Percentiles rank a stretch among this genome's conserved stretches.
phyloP scores from a whole-genome alignment of 495 filamentous ascomycete species.

The Pyronema omphalodes region DNA sequence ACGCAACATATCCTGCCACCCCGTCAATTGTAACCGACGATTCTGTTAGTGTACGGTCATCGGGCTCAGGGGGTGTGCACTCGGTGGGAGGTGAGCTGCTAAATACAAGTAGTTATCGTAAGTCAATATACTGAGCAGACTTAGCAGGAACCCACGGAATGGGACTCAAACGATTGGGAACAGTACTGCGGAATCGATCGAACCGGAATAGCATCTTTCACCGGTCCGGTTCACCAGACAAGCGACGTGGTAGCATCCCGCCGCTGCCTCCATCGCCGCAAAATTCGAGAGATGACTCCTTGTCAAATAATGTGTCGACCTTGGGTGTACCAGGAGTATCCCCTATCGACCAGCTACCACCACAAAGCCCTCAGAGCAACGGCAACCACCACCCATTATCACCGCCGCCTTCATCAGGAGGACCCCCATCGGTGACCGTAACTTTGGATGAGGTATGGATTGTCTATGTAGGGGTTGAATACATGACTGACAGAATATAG shows the following conservation, averaged over 20 bases:
- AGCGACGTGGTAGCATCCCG: slow-evolving; percentile 9
- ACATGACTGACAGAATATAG: slow-evolving; percentile 13
- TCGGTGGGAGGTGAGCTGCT: slow-evolving; percentile 27
- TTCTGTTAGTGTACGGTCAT: slow-evolving; percentile 25
- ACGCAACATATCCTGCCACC: slow-evolving; percentile 25
- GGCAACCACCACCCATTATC: background rate
- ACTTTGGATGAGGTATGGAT: slow-evolving; percentile 16
- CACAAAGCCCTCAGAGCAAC: background rate
- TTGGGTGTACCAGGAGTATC: background rate
- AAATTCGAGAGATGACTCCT: background rate
- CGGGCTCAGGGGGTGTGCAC: slow-evolving; percentile 24
- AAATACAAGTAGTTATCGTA: background rate
- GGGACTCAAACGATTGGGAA: slow-evolving; percentile 22
- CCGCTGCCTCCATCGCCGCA: slow-evolving; percentile 6
- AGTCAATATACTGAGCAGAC: slow-evolving; percentile 9
- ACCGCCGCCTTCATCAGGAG: background rate
- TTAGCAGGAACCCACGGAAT: slow-evolving; percentile 7
- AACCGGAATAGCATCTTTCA: slow-evolving; percentile 23
- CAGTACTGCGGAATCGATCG: slow-evolving; percentile 18
- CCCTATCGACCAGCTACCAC: background rate
- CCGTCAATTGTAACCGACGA: slow-evolving; percentile 26
- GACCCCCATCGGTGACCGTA: slow-evolving; percentile 16
- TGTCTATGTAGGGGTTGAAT: background rate
- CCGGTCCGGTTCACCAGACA: slow-evolving; percentile 19
- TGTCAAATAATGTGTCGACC: background rate